These are phyloP conservation scores for Trichophyton rubrum DNA, from an alignment of 2,329 filamentous ascomycete genomes.

Conservation along the genomic window DNA sequence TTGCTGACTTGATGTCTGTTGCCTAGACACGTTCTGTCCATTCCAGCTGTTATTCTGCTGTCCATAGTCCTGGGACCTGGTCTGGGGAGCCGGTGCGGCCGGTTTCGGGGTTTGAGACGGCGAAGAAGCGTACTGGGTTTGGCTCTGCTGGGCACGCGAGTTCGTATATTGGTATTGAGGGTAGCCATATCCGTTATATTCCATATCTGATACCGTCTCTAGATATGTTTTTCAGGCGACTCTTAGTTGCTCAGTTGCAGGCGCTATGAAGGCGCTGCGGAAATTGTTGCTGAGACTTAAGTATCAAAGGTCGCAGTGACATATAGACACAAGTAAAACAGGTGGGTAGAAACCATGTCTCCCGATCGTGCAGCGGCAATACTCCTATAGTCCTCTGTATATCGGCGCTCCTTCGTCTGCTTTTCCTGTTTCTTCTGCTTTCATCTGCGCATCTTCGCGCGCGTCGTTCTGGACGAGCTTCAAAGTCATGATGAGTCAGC, in stretches of 20 bases:
- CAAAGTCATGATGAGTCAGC: not conserved
- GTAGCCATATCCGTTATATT: constrained; percentile 12
- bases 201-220: constrained; percentile 6
- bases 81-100: constrained; percentile 1
- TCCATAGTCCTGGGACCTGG: constrained; percentile 5
- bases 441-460: not conserved
- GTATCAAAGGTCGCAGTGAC: not conserved
- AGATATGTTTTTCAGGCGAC: not conserved
- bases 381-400: not conserved
- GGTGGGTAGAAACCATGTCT: not conserved
- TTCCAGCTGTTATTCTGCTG: constrained; percentile 11
- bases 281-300: not conserved
- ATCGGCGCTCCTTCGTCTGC: not conserved
- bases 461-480: not conserved
- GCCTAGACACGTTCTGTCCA: constrained; percentile 5
- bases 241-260: not conserved
- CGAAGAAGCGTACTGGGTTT: constrained; percentile 4
- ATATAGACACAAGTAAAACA: not conserved
- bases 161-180: constrained; percentile 8
- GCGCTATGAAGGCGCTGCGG: not conserved
- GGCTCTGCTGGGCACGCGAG: constrained; percentile 1
- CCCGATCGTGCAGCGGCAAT: not conserved
- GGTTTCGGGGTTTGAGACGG: constrained; percentile 2
- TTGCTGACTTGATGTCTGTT: constrained; percentile 1
- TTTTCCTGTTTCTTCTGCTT: not conserved